Evolutionary conservation across 2,329 filamentous ascomycete genomes (phyloP).

Genomic region (Apiospora koreana): DNA sequence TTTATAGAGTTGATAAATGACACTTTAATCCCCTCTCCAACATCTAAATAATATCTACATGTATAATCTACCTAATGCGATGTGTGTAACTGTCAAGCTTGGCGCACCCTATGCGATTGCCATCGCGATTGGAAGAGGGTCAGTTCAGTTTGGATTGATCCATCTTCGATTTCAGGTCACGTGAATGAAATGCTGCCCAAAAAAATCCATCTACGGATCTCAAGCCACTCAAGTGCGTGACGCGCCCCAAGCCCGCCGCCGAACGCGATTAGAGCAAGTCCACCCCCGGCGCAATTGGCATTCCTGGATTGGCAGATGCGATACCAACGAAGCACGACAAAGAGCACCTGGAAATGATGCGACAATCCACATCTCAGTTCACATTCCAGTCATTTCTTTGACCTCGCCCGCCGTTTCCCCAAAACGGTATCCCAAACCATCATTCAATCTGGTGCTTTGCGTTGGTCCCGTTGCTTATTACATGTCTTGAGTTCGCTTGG

Average conservation of each 20-base stretch:
- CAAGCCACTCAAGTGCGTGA: neutral
- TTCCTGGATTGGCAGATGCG: constrained; percentile 3
- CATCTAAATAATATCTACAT: neutral
- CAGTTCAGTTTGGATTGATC: neutral
- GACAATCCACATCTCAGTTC: constrained; percentile 1
- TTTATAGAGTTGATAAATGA: neutral
- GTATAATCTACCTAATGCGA: too few relatives aligned
- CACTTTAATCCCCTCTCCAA: too few relatives aligned
- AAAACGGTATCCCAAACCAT: neutral
- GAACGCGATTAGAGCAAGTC: neutral
- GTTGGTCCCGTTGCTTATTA: neutral
- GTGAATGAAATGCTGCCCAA: neutral
- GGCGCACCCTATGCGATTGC: neutral
- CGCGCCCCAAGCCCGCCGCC: constrained; percentile 1
- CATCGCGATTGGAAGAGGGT: neutral
- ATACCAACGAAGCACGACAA: neutral
- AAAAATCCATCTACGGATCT: neutral
- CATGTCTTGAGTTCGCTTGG: constrained; percentile 2
- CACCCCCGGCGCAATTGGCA: neutral
- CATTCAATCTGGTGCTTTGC: neutral
- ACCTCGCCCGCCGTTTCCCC: neutral
- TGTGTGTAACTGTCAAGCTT: neutral
- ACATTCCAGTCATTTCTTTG: constrained; percentile 14
- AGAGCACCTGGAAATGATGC: neutral
- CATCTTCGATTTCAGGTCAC: neutral